Conservation (phyloP, 2,329 filamentous ascomycete species). For the Trichoderma sp. region DNA sequence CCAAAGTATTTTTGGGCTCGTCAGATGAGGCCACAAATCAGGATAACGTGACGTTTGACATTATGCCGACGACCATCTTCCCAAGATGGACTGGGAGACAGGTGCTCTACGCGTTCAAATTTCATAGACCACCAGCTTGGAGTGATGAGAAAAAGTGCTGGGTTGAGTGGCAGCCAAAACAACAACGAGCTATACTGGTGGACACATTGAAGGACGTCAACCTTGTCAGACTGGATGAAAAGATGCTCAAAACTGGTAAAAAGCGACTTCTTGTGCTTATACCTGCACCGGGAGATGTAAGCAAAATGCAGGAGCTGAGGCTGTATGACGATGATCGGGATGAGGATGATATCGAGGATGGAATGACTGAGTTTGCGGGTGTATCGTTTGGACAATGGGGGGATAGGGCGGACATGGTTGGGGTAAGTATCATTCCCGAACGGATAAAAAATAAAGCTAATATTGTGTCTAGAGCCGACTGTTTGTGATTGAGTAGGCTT, state of each 20-base stretch:
- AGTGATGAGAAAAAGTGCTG: not conserved
- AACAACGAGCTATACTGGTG: not conserved
- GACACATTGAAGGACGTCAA: not conserved
- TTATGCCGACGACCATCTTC: not conserved
- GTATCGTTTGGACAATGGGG: slow-evolving; percentile 7
- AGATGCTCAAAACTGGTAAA: not conserved
- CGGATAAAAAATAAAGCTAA: not conserved
- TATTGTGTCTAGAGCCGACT: not conserved
- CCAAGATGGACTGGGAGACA: not conserved
- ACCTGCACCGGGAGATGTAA: not conserved
- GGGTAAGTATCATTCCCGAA: not conserved
- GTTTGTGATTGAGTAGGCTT: not conserved
- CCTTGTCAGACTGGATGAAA: not conserved
- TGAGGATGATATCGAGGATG: not conserved
- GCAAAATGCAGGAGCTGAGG: not conserved
- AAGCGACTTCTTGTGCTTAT: not conserved
- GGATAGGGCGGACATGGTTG: not conserved
- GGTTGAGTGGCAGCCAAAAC: slow-evolving; percentile 9
- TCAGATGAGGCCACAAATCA: not conserved
- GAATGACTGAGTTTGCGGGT: not conserved
- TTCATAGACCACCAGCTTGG: not conserved
- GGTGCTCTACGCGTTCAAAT: not conserved
- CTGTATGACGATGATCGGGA: not conserved
- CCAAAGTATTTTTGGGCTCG: slow-evolving; percentile 1
- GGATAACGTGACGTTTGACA: slow-evolving; percentile 7